Conservation (phyloP, 352 stramenopile species). For the Pythium aphanidermatum region DNA sequence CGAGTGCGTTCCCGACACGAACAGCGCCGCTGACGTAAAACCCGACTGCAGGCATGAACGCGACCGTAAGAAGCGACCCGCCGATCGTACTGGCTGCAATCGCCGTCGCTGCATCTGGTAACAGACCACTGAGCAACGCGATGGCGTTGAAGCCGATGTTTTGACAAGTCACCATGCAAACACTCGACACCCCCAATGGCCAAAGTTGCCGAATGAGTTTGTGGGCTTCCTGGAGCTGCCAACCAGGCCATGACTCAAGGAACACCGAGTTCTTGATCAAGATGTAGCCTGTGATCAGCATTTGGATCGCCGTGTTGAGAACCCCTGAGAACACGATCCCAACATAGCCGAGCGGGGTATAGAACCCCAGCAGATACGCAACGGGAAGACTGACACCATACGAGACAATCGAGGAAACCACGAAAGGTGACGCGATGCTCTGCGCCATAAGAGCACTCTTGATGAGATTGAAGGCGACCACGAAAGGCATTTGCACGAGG, state of each 20-base stretch:
- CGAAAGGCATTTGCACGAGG: conserved; percentile 19
- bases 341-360: conserved; percentile 28
- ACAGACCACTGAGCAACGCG: conserved; percentile 36
- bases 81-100: conserved; percentile 51
- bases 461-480: conserved; percentile 19
- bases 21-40: no score
- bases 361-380: conserved; percentile 34
- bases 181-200: conserved; percentile 30
- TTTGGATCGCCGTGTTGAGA: conserved; percentile 23
- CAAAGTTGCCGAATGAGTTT: neutral
- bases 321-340: conserved; percentile 23
- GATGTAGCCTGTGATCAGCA: conserved; percentile 18
- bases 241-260: conserved; percentile 25
- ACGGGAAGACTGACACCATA: conserved; percentile 14
- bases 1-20: no score
- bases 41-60: no score
- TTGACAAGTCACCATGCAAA: conserved; percentile 42
- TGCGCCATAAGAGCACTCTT: conserved; percentile 32
- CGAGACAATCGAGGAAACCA: conserved; percentile 17
- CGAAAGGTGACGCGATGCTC: conserved; percentile 31
- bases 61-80: conserved; percentile 26
- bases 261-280: conserved; percentile 24
- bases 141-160: conserved; percentile 40
- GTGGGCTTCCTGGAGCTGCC: conserved; percentile 15
- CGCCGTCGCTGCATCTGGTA: conserved; percentile 41